These are phyloP conservation scores for Trichoderma arundinaceum DNA, from an alignment of 2,329 filamentous ascomycete species.

Conservation along the genomic window DNA sequence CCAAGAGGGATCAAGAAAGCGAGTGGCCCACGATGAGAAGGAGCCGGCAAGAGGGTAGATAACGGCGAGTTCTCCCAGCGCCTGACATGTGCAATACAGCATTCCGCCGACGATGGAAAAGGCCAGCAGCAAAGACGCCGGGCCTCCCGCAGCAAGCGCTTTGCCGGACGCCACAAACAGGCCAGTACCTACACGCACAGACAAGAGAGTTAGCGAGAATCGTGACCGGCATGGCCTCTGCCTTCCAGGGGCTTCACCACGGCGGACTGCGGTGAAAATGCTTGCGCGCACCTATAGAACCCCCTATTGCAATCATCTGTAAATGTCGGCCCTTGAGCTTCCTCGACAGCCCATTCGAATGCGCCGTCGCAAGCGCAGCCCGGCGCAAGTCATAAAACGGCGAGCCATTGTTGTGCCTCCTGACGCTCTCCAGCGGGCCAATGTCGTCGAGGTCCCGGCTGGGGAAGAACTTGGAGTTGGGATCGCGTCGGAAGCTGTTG, in stretches of 20 bases:
- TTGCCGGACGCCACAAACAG: conserved; percentile 84
- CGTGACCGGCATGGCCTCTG: background rate
- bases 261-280: background rate
- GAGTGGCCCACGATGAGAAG: conserved; percentile 88
- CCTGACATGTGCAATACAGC: conserved; percentile 91
- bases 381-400: conserved; percentile 62
- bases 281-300: conserved; percentile 72
- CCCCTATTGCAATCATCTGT: conserved; percentile 97
- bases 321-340: conserved; percentile 83
- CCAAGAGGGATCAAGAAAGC: conserved; percentile 93
- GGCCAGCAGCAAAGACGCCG: conserved; percentile 77
- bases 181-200: conserved; percentile 65
- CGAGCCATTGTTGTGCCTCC: conserved; percentile 44
- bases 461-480: conserved; percentile 55
- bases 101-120: conserved; percentile 81
- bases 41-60: conserved; percentile 89
- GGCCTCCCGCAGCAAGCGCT: conserved; percentile 74
- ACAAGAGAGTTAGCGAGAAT: background rate
- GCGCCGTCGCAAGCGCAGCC: conserved; percentile 71
- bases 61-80: conserved; percentile 88
- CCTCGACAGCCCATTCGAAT: conserved; percentile 74
- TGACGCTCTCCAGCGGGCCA: conserved; percentile 28
- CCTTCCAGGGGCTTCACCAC: background rate
- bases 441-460: conserved; percentile 46
- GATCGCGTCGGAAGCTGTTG: conserved; percentile 69